Evolutionary conservation across 2,329 filamentous ascomycete genomes (phyloP).

Genomic region (Diplodia intermedia): DNA sequence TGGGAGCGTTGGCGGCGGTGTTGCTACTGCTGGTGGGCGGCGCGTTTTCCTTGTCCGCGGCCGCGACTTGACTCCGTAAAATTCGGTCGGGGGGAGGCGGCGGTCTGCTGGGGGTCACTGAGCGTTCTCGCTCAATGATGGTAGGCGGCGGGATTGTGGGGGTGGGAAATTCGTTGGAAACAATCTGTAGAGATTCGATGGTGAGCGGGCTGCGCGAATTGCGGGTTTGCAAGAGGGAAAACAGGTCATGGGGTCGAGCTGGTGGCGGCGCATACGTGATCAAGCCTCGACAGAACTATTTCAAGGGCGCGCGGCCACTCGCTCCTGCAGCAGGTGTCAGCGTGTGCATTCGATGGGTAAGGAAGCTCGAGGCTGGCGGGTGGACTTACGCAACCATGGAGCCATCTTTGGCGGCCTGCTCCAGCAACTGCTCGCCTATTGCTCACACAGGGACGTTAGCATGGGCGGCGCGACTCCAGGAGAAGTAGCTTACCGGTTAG

Average conservation of each 20-base stretch:
- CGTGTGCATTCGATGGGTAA: conserved; percentile 7
- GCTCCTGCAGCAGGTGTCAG: conserved; percentile 59
- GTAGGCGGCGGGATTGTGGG: conserved; percentile 62
- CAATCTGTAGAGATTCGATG: conserved; percentile 63
- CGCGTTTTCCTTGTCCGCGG: conserved; percentile 73
- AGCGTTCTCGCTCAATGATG: conserved; percentile 50
- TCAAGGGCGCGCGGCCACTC: conserved; percentile 73
- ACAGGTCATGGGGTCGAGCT: conserved; percentile 6
- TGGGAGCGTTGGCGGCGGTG: neutral
- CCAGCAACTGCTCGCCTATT: conserved; percentile 57
- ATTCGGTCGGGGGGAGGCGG: conserved; percentile 29
- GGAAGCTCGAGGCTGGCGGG: conserved; percentile 29
- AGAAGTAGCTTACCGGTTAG: conserved; percentile 14
- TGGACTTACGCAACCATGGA: conserved; percentile 63
- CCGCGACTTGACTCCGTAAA: conserved; percentile 53
- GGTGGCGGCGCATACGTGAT: conserved; percentile 59
- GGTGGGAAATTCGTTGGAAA: conserved; percentile 73
- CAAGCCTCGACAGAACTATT: conserved; percentile 70
- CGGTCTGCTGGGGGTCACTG: conserved; percentile 37
- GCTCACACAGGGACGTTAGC: conserved; percentile 8
- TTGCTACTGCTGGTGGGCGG: conserved; percentile 50
- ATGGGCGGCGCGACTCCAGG: neutral
- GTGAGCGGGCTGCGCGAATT: conserved; percentile 17
- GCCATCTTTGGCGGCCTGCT: conserved; percentile 64
- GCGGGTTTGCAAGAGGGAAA: neutral